Percentiles rank a stretch among this genome's conserved stretches.
Conservation (phyloP, 495 filamentous ascomycete genomes). For the Neurospora sp. region DNA sequence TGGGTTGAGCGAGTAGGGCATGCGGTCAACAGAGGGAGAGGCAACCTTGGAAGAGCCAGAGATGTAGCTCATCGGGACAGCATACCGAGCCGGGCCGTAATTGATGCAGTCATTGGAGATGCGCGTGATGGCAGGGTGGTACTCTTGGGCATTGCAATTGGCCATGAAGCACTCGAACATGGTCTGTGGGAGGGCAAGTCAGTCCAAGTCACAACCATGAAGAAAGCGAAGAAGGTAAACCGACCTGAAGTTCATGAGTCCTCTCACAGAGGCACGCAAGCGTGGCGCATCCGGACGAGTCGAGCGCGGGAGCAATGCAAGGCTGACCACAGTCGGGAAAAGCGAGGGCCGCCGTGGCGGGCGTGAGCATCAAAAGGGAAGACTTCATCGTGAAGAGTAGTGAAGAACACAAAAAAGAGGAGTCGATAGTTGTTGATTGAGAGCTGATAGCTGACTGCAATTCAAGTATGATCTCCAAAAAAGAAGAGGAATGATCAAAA, state of each 20-base stretch:
- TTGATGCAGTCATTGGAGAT: constrained; percentile 27
- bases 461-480: constrained; percentile 19
- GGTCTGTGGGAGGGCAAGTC: constrained; percentile 5
- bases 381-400: constrained; percentile 12
- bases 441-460: constrained; percentile 4
- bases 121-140: constrained; percentile 9
- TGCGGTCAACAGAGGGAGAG: constrained; percentile 1
- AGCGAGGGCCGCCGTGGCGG: not conserved
- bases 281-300: not conserved
- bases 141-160: constrained; percentile 15
- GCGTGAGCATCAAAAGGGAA: constrained; percentile 7
- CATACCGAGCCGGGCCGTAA: constrained; percentile 27
- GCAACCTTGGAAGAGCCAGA: constrained; percentile 11
- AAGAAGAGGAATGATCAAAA: constrained; percentile 14
- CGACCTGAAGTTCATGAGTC: constrained; percentile 10
- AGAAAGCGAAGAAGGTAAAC: not conserved
- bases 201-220: not conserved
- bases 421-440: too few relatives aligned
- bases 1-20: not conserved
- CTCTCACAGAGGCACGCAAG: constrained; percentile 8
- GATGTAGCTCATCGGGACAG: constrained; percentile 16
- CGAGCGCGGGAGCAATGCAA: constrained; percentile 3
- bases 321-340: constrained; percentile 9
- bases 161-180: constrained; percentile 15
- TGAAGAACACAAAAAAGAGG: too few relatives aligned